Percentiles rank a stretch among this genome's conserved stretches.
Conservation (phyloP, 106 monocot genomes). For the Dendrobium nobile region DNA sequence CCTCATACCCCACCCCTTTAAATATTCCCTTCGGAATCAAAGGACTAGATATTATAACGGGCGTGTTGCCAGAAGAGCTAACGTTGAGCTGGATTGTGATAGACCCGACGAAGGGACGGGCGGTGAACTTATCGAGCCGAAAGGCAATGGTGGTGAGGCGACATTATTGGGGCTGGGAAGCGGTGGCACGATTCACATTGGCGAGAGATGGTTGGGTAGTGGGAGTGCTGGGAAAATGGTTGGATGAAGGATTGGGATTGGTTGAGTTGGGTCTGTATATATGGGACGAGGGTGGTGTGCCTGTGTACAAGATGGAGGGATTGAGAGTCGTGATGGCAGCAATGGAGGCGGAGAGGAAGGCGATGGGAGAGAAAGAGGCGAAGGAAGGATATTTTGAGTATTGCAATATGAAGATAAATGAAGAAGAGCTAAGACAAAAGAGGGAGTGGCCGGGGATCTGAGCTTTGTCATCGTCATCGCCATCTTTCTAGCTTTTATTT, state of each 20-base stretch:
- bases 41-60: neutral
- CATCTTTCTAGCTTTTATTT: conserved; percentile 23
- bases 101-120: conserved; percentile 29
- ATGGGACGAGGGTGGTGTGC: conserved; percentile 59
- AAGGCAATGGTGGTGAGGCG: conserved; percentile 45
- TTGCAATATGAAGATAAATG: conserved; percentile 32
- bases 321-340: conserved; percentile 29
- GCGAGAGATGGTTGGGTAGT: conserved; percentile 27
- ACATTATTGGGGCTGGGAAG: conserved; percentile 59
- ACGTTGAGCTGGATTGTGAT: conserved; percentile 75
- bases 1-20: conserved; percentile 25
- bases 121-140: conserved; percentile 62
- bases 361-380: conserved; percentile 10
- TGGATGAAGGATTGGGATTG: conserved; percentile 30
- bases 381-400: conserved; percentile 31
- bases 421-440: conserved; percentile 36
- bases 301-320: conserved; percentile 52
- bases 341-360: conserved; percentile 27
- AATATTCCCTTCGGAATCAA: conserved; percentile 44
- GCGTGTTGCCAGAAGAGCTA: conserved; percentile 20
- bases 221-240: conserved; percentile 33
- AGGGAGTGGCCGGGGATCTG: conserved; percentile 42
- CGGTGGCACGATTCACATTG: conserved; percentile 40
- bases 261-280: conserved; percentile 50
- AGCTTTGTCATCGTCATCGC: conserved; percentile 21